Percentiles rank a stretch among this genome's conserved stretches.
Evolutionary conservation across 2,329 filamentous ascomycete genomes (phyloP).

Genomic region (Fusarium tanahbumbuense): DNA sequence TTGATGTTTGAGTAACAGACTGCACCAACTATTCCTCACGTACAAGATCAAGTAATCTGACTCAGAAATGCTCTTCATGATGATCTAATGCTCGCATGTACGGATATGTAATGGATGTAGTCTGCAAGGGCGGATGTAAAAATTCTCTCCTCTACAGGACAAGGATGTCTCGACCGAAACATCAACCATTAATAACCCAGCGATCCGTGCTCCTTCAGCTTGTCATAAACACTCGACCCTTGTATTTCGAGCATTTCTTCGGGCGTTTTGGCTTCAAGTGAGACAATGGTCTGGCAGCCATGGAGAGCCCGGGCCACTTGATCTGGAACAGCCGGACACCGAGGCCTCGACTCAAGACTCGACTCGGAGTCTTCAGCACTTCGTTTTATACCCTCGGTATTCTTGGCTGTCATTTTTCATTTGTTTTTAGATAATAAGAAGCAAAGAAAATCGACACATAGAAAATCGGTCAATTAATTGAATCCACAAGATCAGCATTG

Average conservation of each 20-base stretch:
- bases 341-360: background rate
- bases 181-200: background rate
- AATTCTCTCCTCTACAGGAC: background rate
- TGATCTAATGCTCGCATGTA: background rate
- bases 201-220: slow-evolving; percentile 2
- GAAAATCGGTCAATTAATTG: background rate
- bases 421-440: background rate
- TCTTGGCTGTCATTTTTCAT: background rate
- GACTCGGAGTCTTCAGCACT: slow-evolving; percentile 7
- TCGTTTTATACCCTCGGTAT: background rate
- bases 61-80: background rate
- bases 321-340: slow-evolving; percentile 7
- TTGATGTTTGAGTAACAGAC: slow-evolving; percentile 14
- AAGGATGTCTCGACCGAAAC: background rate
- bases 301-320: slow-evolving; percentile 21
- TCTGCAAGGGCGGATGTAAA: background rate
- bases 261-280: slow-evolving; percentile 31
- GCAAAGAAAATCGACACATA: background rate
- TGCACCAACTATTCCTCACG: slow-evolving; percentile 30
- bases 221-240: slow-evolving; percentile 10
- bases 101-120: background rate
- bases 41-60: background rate
- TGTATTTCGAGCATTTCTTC: slow-evolving; percentile 12
- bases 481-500: slow-evolving; percentile 19
- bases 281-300: slow-evolving; percentile 45